Conservation (phyloP, 2,329 filamentous ascomycete genomes). For the Hypoxylon sp. region DNA sequence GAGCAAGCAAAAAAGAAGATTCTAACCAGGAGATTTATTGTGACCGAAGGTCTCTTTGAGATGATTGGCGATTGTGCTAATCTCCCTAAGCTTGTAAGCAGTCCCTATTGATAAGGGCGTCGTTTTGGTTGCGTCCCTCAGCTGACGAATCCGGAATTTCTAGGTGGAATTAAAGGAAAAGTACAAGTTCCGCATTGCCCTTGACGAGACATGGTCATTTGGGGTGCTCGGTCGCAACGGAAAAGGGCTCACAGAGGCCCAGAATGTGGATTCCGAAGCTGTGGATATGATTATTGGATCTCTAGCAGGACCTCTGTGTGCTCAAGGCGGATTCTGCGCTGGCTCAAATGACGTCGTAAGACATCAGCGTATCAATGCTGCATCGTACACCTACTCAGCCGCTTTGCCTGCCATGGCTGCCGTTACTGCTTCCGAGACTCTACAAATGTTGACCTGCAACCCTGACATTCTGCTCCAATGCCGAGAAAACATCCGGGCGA, state of each 20-base stretch:
- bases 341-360: slow-evolving; percentile 92
- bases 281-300: slow-evolving; percentile 98
- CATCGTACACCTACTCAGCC: slow-evolving; percentile 95
- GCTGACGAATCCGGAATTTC: slow-evolving; percentile 20
- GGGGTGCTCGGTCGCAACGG: slow-evolving; percentile 93
- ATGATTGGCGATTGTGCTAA: slow-evolving; percentile 87
- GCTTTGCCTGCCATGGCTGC: slow-evolving; percentile 93
- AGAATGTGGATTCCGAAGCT: slow-evolving; percentile 93
- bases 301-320: slow-evolving; percentile 89
- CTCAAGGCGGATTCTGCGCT: slow-evolving; percentile 95
- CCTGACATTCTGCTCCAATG: slow-evolving; percentile 85
- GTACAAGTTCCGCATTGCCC: slow-evolving; percentile 97
- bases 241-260: slow-evolving; percentile 92
- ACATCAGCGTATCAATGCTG: slow-evolving; percentile 93
- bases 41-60: slow-evolving; percentile 96
- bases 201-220: slow-evolving; percentile 98
- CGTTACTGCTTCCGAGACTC: slow-evolving; percentile 94
- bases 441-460: slow-evolving; percentile 87
- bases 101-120: neutral
- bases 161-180: slow-evolving; percentile 92
- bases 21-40: slow-evolving; percentile 92
- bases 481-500: slow-evolving; percentile 87
- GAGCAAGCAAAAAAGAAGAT: slow-evolving; percentile 89
- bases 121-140: neutral
- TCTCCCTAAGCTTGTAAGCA: slow-evolving; percentile 83